Percentiles rank a stretch among this genome's conserved stretches.
Evolutionary conservation across 2,329 filamentous ascomycete genomes (phyloP).

Genomic region (Xylaria hypoxylon): DNA sequence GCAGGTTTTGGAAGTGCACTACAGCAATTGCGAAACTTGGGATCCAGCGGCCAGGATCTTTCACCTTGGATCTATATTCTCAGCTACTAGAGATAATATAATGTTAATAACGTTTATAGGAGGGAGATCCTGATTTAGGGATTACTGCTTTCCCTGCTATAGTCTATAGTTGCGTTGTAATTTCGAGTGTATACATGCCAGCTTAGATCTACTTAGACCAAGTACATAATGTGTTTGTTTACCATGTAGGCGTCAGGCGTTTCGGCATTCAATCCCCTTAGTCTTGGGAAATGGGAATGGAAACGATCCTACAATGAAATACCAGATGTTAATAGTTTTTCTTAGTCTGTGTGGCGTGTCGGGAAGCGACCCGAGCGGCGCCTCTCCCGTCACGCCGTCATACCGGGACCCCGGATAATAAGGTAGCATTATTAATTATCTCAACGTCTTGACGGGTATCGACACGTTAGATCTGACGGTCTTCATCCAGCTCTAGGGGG

Average conservation of each 20-base stretch:
- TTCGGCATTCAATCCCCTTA: constrained; percentile 23
- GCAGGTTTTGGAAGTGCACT: neutral
- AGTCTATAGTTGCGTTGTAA: neutral
- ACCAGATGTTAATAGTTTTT: neutral
- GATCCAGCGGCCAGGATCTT: constrained; percentile 25
- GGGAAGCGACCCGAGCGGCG: constrained; percentile 27
- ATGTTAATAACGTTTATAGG: constrained; percentile 6
- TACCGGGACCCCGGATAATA: neutral
- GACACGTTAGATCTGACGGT: constrained; percentile 1
- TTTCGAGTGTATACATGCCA: neutral
- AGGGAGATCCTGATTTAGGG: neutral
- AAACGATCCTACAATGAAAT: constrained; percentile 1
- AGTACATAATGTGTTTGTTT: neutral
- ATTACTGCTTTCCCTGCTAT: neutral
- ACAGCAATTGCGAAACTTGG: constrained; percentile 17
- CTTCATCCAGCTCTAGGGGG: neutral
- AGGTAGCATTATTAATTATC: neutral
- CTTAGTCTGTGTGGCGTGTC: constrained; percentile 14
- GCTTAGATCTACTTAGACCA: neutral
- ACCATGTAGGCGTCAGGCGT: constrained; percentile 2
- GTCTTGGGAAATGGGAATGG: neutral
- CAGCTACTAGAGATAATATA: neutral
- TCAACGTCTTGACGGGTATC: no score
- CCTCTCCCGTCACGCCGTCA: constrained; percentile 17
- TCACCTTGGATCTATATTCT: constrained; percentile 1